Base-by-base conservation (phyloP, 352 stramenopile genomes). In the Thraustotheca clavata region DNA sequence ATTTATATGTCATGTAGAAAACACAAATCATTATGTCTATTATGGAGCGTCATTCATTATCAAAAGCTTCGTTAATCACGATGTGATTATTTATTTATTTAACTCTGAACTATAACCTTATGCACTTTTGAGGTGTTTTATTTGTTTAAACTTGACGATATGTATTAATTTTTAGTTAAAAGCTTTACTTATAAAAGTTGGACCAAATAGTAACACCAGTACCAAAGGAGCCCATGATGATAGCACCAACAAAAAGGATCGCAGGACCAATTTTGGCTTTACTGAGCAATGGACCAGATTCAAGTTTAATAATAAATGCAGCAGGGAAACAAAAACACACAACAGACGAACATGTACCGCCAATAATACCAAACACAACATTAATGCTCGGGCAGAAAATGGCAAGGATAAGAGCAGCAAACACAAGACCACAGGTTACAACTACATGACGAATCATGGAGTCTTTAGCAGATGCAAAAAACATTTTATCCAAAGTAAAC, bases 401-500 rank as follows among this genome's bases (percentile, higher is more conserved):
- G 16, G 80, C 83, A 32, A 92, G 69, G 33, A 89, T 57, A 43
- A 92, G 73, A 41, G 83, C 80, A 34, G 83, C 24, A 5, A 88
- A 54, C 33, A 92, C 83, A 4, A 92, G 71, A n/a, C n/a, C n/a
- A n/a, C n/a, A n/a, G n/a, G 80, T 89, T 12, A 91, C 80, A 1
- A 72, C 67, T 9, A 89, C 73, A 69, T 89, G 83, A 39, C 83
- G 80, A 18, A 62, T 38, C 31, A 65, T 61, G 57, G 83, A 91
- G 48, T 90, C 83, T 49, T 83, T 74, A 24, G 83, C 76, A 65
- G 83, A 73, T 1, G 83, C 80, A 48, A 92, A 92, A 67, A 89
- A 92, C 83, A 92, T 90, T 80, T 91, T 91, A 66, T 92, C 81
- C 62, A 92, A 84, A 3, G 79, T 91, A 62, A 92, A 92, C n/a